Evolutionary conservation across 257 asterid genomes (phyloP).

Genomic region (Scutellaria barbata): DNA sequence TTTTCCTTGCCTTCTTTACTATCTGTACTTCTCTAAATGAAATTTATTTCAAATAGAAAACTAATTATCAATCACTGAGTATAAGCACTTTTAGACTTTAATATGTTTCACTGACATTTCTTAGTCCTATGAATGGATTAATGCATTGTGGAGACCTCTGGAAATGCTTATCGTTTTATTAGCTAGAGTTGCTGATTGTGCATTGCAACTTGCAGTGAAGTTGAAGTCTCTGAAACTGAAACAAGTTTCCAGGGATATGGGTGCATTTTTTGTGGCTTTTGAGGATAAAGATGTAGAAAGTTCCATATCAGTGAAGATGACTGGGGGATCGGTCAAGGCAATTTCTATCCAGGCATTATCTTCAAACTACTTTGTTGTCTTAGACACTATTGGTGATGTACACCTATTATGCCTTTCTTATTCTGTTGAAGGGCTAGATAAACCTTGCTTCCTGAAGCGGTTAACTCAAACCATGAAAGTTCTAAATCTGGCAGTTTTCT

Average conservation of each 20-base stretch:
- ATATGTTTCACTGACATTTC: background rate
- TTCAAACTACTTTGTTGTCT: conserved; percentile 55
- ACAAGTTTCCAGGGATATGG: conserved; percentile 64
- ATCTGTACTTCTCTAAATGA: no score
- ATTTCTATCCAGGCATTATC: conserved; percentile 68
- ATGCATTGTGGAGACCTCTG: conserved; percentile 36
- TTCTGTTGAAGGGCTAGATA: conserved; percentile 55
- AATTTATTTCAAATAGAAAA: no score
- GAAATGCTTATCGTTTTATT: conserved; percentile 42
- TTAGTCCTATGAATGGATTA: conserved; percentile 14
- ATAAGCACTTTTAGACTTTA: background rate
- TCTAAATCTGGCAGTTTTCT: conserved; percentile 60
- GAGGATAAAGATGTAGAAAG: conserved; percentile 47
- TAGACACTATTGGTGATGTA: conserved; percentile 75
- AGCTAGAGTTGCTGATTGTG: conserved; percentile 71
- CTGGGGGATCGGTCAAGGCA: conserved; percentile 60
- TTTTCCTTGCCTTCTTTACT: background rate
- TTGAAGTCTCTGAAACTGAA: conserved; percentile 62
- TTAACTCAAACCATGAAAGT: conserved; percentile 62
- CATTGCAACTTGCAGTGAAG: conserved; percentile 77
- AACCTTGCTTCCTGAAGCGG: conserved; percentile 49
- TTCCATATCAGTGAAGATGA: conserved; percentile 40
- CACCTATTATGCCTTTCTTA: conserved; percentile 57
- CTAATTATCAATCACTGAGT: background rate
- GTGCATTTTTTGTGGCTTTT: conserved; percentile 63